Base-by-base conservation (phyloP, 257 asterid species). In the Parsonsia alboflavescens region DNA sequence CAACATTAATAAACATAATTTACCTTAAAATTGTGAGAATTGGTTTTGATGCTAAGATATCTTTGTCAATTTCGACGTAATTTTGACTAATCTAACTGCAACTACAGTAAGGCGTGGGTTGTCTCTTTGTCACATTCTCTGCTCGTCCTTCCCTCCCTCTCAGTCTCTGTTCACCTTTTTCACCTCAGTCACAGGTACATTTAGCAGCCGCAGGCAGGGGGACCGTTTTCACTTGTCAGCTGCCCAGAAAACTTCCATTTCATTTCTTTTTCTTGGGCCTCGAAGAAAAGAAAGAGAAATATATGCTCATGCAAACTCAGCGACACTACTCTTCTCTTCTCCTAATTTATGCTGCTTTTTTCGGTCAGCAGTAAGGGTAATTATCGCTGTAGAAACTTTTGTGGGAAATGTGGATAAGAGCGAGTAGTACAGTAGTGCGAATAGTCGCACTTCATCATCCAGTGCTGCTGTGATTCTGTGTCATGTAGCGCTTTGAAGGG, bases 301-400 rank as follows among this genome's bases (percentile, higher is more conserved):
- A 28, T 6, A 36, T 0, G 17, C 19, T n/a, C 8, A 7, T 9
- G 6, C 26, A 1, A 19, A 15, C 36, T 1, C 65, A 50, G 46
- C 10, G 17, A 24, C n/a, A n/a, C n/a, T n/a, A n/a, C n/a, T n/a
- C 68, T 36, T 28, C 57, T 15, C 11, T 53, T 21, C 53, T 63
- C 53, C 78, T 81, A 83, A 53, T 85, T 85, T 69, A 68, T 84
- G 79, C 88, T 17, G 24, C 58, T 19, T 72, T 69, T 76, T 85
- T 56, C 22, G 28, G 41, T n/a, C n/a, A n/a, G 39, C 28, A 4
- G 44, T 63, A 33, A 2, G 11, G 2, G 44, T 36, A 10, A 36
- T 36, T 64, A 64, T 64, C 21, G 36, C 28, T 19, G 46, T 64
- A 64, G 12, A n/a, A 10, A 3, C 4, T 44, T 63, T 7, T 36